A percentile compares a stretch with the other conserved stretches of the same genome.
These are phyloP conservation scores for Clonostachys chloroleuca DNA, from an alignment of 2,329 filamentous ascomycete genomes.

Conservation along the genomic window DNA sequence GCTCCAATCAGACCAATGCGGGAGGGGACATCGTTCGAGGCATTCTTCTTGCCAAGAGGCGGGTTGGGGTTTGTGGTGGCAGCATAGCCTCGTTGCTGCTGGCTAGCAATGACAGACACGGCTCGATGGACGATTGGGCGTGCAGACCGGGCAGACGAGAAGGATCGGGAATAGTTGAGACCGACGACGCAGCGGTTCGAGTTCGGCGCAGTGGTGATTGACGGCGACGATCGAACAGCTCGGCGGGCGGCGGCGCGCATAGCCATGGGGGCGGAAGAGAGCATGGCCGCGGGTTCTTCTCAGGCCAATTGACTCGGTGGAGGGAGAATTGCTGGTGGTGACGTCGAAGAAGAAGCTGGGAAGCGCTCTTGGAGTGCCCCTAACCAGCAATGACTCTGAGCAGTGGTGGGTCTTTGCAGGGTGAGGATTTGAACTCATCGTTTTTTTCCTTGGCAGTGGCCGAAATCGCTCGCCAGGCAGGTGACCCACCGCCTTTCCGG, in stretches of 20 bases:
- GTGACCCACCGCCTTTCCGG: too few relatives aligned
- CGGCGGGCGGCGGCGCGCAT: slow-evolving; percentile 38
- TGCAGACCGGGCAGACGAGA: too few relatives aligned
- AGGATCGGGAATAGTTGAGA: slow-evolving; percentile 9
- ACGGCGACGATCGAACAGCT: slow-evolving; percentile 22
- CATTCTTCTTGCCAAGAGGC: slow-evolving; percentile 83
- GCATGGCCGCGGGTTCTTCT: slow-evolving; percentile 22
- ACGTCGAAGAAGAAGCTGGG: too few relatives aligned
- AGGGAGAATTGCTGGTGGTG: too few relatives aligned
- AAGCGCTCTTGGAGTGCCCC: too few relatives aligned
- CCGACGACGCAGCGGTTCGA: slow-evolving; percentile 17
- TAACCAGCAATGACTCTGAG: too few relatives aligned
- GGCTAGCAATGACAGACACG: too few relatives aligned
- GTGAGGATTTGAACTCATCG: too few relatives aligned
- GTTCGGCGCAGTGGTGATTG: slow-evolving; percentile 13
- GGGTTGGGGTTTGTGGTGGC: slow-evolving; percentile 62
- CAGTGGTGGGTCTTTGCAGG: too few relatives aligned
- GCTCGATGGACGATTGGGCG: too few relatives aligned
- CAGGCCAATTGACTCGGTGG: slow-evolving; percentile 12
- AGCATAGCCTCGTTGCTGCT: slow-evolving; percentile 10
- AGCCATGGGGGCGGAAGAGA: slow-evolving; percentile 34
- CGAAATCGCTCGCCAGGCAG: too few relatives aligned
- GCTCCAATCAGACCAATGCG: slow-evolving; percentile 86
- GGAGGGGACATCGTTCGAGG: slow-evolving; percentile 72
- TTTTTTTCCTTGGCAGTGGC: too few relatives aligned